Base-by-base conservation (phyloP, 768 basidiomycete species). In the Hygrophoropsis aurantiaca region DNA sequence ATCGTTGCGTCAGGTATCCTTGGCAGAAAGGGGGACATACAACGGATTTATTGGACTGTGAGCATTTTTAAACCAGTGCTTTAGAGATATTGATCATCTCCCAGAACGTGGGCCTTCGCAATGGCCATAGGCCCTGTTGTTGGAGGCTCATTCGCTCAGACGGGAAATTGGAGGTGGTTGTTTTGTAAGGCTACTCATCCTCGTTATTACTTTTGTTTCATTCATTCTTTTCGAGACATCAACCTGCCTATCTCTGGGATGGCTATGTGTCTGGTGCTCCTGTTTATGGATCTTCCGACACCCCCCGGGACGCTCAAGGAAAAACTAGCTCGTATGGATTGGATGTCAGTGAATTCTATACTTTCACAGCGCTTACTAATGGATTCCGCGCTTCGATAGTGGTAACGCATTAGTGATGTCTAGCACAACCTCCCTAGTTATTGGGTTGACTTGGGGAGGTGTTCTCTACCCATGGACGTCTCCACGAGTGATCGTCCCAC, bases 371-470 rank as follows among this genome's bases (percentile, higher is more conserved):
- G n/a, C 26, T 23, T 27, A n/a, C 16, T 6, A 15, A 35, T 51
- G 11, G 27, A 21, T 15, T 3, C 5, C 11, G 11, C 34, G 33
- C 32, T 0, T 8, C 32, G 20, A 23, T 40, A 73, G 77, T 11
- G 78, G 77, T 20, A 77, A 75, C 44, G 32, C 68, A 2, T 45
- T 77, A 7, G 55, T 78, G 13, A 66, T 76, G 21, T 55, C 62
- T 0, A 61, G 67, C 6, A 66, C 74, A 2, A 58, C 59, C 6
- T 50, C 64, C 4, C 54, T 49, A n/a, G 68, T 73, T 27, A 60
- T 79, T 35, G 76, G 58, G 0, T 58, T 82, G 7, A 78, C 74
- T 1, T 79, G 73, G 72, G 79, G 71, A 15, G 79, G 80, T 1
- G 58, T 70, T 19, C 52, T 56, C 0, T 74, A 69, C 46, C 42